Conservation (phyloP, 2,329 filamentous ascomycete genomes). For the Penicillium sp. region DNA sequence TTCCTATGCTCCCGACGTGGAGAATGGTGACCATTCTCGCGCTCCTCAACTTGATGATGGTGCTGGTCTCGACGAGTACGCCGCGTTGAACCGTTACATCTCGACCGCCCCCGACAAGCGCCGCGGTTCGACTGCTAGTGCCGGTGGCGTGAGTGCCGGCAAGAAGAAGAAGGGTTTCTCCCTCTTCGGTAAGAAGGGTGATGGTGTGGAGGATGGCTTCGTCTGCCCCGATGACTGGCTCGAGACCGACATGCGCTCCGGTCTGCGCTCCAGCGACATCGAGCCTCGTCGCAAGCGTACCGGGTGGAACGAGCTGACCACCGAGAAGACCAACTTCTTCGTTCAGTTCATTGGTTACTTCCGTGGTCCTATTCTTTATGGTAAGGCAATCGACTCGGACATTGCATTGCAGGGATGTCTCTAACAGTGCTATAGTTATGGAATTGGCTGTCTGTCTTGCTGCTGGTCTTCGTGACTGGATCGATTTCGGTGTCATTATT, state of each 20-base stretch:
- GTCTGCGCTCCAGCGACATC: constrained; percentile 53
- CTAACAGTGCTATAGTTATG: background rate
- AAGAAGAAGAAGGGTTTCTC: constrained; percentile 44
- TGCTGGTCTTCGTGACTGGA: too few species aligned
- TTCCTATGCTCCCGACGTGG: constrained; percentile 38
- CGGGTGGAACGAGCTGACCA: constrained; percentile 63
- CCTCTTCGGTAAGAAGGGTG: constrained; percentile 45
- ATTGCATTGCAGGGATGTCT: too few species aligned
- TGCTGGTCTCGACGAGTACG: constrained; percentile 50
- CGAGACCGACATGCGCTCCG: constrained; percentile 57
- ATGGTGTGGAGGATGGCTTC: constrained; percentile 27
- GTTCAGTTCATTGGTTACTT: constrained; percentile 68
- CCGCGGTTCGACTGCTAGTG: constrained; percentile 42
- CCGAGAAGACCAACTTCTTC: constrained; percentile 68
- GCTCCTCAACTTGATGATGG: constrained; percentile 23
- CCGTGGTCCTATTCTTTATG: constrained; percentile 48
- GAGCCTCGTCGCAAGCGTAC: constrained; percentile 57
- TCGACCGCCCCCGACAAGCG: constrained; percentile 55
- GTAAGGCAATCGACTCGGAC: background rate
- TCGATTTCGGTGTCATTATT: too few species aligned
- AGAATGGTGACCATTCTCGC: constrained; percentile 35
- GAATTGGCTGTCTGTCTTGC: too few species aligned
- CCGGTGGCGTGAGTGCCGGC: constrained; percentile 36
- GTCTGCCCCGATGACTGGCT: constrained; percentile 59
- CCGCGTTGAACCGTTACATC: constrained; percentile 58